Conservation (phyloP, 345 rosid genomes). For the Psidium guajava region DNA sequence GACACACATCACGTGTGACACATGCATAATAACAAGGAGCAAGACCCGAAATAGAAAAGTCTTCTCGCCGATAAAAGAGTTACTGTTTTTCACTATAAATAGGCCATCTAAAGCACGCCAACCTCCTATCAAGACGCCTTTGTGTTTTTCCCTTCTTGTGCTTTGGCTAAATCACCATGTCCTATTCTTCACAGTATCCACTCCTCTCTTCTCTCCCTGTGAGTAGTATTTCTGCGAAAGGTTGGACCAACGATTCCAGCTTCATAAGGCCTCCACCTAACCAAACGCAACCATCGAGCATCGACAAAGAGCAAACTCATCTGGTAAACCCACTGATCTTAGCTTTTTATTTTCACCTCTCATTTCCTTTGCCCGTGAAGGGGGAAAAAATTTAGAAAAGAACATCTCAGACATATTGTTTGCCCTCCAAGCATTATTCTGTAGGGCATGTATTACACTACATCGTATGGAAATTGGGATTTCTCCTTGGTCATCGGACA, state of each 20-base stretch:
- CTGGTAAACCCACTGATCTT: background rate
- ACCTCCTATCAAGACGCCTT: background rate
- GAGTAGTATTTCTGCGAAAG: background rate
- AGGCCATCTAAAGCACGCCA: background rate
- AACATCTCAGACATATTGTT: background rate
- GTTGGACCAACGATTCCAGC: background rate
- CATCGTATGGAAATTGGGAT: background rate
- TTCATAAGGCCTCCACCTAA: background rate
- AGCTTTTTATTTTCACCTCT: background rate
- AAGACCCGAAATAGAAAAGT: too few relatives aligned
- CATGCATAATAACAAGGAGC: too few relatives aligned
- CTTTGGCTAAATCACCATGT: background rate
- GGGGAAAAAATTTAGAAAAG: background rate
- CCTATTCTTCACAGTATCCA: too few relatives aligned
- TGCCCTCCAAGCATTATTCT: background rate
- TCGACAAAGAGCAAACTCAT: background rate
- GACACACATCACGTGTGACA: too few relatives aligned
- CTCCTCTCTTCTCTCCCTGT: background rate
- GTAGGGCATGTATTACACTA: background rate
- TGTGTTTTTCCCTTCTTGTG: background rate
- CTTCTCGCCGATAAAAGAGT: too few relatives aligned
- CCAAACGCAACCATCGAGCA: background rate
- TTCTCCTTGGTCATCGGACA: background rate
- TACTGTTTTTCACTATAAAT: too few relatives aligned
- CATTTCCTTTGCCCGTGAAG: background rate